These are phyloP conservation scores for Phoma herbarum DNA, from an alignment of 2,329 filamentous ascomycete genomes.

Conservation along the genomic window DNA sequence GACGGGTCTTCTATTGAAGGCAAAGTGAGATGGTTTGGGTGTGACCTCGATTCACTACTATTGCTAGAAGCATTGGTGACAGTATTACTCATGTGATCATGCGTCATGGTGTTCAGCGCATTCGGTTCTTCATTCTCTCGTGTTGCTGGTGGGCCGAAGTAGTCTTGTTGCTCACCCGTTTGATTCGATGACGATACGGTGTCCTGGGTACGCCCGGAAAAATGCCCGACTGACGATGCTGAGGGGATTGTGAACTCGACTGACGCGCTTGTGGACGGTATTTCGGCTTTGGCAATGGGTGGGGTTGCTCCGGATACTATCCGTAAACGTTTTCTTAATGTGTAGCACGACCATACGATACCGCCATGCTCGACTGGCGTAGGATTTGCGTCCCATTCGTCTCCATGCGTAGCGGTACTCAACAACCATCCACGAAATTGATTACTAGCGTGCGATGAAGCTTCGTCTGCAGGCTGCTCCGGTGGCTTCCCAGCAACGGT, in stretches of 20 bases:
- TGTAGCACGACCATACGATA: conserved; percentile 74
- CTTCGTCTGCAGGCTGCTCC: conserved; percentile 49
- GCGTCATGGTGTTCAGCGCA: conserved; percentile 12
- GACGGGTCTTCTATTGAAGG: conserved; percentile 38
- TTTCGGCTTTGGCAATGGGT: conserved; percentile 19
- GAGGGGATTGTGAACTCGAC: conserved; percentile 39
- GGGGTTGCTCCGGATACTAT: conserved; percentile 66
- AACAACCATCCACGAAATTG: conserved; percentile 77
- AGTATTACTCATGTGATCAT: conserved; percentile 14
- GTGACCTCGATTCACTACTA: conserved; percentile 7
- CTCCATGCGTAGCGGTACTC: conserved; percentile 62
- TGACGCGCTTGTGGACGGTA: conserved; percentile 50
- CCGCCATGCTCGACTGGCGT: conserved; percentile 66
- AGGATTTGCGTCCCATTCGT: conserved; percentile 62
- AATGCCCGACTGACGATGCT: conserved; percentile 29
- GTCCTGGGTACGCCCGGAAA: conserved; percentile 23
- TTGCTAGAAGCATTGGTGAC: conserved; percentile 10
- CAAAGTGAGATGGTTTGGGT: conserved; percentile 29
- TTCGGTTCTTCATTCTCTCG: conserved; percentile 6
- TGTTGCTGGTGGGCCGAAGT: conserved; percentile 46
- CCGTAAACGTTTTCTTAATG: conserved; percentile 72
- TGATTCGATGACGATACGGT: conserved; percentile 23
- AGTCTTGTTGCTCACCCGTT: conserved; percentile 50
- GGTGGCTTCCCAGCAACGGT: conserved; percentile 60
- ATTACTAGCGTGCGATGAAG: conserved; percentile 32